phyloP scores from a whole-genome alignment of 371 early-diverging fungal species.

The Mortierella sp. region DNA sequence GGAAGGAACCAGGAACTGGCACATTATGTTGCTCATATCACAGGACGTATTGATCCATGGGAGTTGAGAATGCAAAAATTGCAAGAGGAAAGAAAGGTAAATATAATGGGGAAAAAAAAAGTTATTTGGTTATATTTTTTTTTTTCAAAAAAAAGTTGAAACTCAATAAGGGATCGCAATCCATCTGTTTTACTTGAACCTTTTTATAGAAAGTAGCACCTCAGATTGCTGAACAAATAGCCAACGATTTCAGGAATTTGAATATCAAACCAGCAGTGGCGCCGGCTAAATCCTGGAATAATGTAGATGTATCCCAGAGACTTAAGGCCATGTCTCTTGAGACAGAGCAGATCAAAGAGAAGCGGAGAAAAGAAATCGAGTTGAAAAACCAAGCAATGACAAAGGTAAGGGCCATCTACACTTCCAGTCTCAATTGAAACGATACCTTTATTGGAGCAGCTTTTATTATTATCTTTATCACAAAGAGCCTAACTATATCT shows the following conservation, averaged over 20 bases:
- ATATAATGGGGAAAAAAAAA: background rate
- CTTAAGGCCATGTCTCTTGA: conserved; percentile 24
- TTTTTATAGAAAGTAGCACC: conserved; percentile 24
- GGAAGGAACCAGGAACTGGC: conserved; percentile 8
- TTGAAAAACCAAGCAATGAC: conserved; percentile 24
- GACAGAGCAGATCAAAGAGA: conserved; percentile 39
- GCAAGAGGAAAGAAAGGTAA: conserved; percentile 39
- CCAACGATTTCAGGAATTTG: conserved; percentile 16
- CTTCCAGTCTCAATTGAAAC: background rate
- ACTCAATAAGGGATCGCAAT: no score
- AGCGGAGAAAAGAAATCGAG: conserved; percentile 32
- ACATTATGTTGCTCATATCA: conserved; percentile 49
- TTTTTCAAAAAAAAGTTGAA: background rate
- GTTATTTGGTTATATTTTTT: background rate
- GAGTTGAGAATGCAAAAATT: conserved; percentile 36
- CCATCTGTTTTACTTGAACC: no score
- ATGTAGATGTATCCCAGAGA: conserved; percentile 30
- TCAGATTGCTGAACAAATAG: conserved; percentile 31
- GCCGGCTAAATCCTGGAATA: conserved; percentile 1
- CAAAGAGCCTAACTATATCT: no score
- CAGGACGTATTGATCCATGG: conserved; percentile 52
- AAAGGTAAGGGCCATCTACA: conserved; percentile 22
- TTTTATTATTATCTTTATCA: no score
- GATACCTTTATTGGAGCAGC: no score
- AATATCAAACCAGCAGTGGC: background rate